Base-by-base conservation (phyloP, 2,329 filamentous ascomycete species). In the Talaromyces verruculosus region DNA sequence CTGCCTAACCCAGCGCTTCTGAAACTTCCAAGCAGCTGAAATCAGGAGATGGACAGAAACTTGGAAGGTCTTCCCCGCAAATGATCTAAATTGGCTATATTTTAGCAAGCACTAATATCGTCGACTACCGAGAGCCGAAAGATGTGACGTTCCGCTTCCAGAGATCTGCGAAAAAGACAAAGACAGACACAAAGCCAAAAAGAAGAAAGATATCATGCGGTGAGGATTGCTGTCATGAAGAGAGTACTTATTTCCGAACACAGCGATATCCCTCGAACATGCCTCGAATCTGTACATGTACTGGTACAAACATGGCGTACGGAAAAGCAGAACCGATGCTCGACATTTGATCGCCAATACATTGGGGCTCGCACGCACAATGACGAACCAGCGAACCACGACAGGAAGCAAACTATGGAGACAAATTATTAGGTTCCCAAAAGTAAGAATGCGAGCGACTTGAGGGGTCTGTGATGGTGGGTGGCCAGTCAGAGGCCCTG, bases 51-150 rank as follows among this genome's bases (percentile, higher is more conserved):
- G 28, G 33, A 37, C 53, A 57, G 53, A 17, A 17, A 45, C 22
- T 28, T 43, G 22, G 53, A 22, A 0, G 33, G 33, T 25, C 57
- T 60, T 60, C 57, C 39, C 57, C 57, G 57, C 57, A 60, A 45
- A 60, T 43, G 22, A 30, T 33, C 49, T 51, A 51, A n/a, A n/a
- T 33, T 53, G 49, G 28, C 7, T 53, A 30, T 53, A 53, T 17
- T 28, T 17, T 30, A n/a, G 25, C 49, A n/a, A 33, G 28, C 28
- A 37, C 53, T 57, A 57, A 39, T 25, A 28, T 45, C 5, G 11
- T 45, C 39, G 22, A 60, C 57, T 43, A 22, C 57, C 57, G 57
- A 60, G 28, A 60, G 57, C 57, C 57, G 57, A 60, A 28, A 19
- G 17, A 22, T 19, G 55, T 30, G 37, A 59, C 35, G 35, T 3